Percentiles rank a stretch among this genome's conserved stretches.
Conservation (phyloP, 2,329 filamentous ascomycete genomes). For the Aspergillus aculeatus region DNA sequence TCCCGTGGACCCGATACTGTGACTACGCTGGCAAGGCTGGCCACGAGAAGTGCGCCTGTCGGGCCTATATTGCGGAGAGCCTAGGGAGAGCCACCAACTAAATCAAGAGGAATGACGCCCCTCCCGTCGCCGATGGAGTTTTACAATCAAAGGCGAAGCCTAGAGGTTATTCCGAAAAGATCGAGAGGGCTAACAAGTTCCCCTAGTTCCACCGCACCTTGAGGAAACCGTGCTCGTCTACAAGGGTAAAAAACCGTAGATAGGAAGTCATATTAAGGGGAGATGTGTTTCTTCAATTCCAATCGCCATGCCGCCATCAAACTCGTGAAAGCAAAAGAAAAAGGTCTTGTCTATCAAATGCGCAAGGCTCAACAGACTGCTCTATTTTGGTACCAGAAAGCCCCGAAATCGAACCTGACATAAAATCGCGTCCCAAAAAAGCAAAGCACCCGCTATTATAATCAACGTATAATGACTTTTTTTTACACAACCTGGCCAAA, state of each 20-base stretch:
- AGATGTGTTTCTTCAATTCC: slow-evolving; percentile 16
- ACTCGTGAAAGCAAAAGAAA: slow-evolving; percentile 14
- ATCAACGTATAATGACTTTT: slow-evolving; percentile 15
- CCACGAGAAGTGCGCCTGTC: no score
- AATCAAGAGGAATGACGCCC: no score
- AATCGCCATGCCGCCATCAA: slow-evolving; percentile 10
- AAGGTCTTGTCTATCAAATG: slow-evolving; percentile 19
- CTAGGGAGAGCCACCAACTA: no score
- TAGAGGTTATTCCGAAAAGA: no score
- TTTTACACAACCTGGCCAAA: slow-evolving; percentile 68
- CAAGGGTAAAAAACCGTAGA: not conserved
- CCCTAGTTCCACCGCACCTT: not conserved
- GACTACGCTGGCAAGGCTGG: no score
- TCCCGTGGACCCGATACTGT: no score
- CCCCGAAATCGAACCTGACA: slow-evolving; percentile 12
- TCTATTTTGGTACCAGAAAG: slow-evolving; percentile 19
- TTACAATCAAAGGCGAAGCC: no score
- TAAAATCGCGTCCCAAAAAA: not conserved
- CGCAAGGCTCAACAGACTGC: slow-evolving; percentile 20
- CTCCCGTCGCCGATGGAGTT: no score
- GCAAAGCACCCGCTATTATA: slow-evolving; percentile 16
- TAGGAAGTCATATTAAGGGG: slow-evolving; percentile 18
- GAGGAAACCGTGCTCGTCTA: not conserved
- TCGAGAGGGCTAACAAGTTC: no score
- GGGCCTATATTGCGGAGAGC: no score